Base-by-base conservation (phyloP, 148 eudicot species). In the Tetragonia tetragonoides region DNA sequence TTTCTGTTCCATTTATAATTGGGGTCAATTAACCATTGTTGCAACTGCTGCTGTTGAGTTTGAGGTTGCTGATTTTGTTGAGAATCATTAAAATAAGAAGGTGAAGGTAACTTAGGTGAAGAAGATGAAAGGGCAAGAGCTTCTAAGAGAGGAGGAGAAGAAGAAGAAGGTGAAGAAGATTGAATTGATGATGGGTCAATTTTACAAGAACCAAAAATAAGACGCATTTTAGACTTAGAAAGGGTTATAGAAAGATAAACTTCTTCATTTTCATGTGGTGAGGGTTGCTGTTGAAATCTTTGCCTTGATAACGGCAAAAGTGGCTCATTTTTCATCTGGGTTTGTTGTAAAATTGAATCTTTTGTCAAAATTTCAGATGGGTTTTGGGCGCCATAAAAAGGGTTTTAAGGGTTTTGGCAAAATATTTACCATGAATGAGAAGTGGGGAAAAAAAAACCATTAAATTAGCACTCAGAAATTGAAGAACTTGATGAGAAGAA, bases 311-410 rank as follows among this genome's bases (percentile, higher is more conserved):
- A 81, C 4, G 93, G 90, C 66, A 94, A 80, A 68, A 90, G 89
- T 7, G 92, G 93, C 18, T 92, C 95, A 68, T 81, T 85, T 21
- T 92, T 93, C 98, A 92, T 94, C 51, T 76, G 80, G 76, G 82
- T 70, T 18, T 1, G 63, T 76, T 54, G 37, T 53, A 47, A 87
- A 83, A 87, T 16, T 28, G 42, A 60, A 12, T 51, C 24, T 62
- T 42, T 20, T 28, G 18, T 72, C 34, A 46, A 49, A 67, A 56
- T 56, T 34, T 17, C 20, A 67, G 3, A 24, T 21, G 15, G 73
- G 77, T 4, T 82, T 11, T 24, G 0, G 73, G 57, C 80, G 73
- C 77, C 67, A 76, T 76, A n/a, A 34, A 72, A 71, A 57, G 34
- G 37, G 37, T 12, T 28, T 28, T 28, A 28, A 28, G 34, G 34